These are phyloP conservation scores for Solanum chacoense DNA, from an alignment of 305 asterid species.

Conservation along the genomic window DNA sequence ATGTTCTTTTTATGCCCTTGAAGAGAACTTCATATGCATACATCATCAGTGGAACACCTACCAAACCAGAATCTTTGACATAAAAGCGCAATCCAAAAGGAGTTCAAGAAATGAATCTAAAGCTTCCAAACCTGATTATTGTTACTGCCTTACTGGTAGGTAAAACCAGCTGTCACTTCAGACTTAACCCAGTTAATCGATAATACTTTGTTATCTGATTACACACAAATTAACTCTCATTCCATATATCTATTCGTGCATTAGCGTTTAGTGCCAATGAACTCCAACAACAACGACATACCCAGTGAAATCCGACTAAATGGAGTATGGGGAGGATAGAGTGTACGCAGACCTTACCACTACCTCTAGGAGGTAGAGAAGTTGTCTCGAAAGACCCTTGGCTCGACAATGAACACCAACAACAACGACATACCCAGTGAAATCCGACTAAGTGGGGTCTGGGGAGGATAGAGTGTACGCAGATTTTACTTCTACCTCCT, in stretches of 20 bases:
- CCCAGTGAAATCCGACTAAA: neutral
- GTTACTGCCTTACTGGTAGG: neutral
- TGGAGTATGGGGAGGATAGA: neutral
- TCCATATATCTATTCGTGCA: neutral
- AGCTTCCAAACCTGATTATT: neutral
- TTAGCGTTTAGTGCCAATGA: neutral
- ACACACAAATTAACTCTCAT: neutral
- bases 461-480: neutral
- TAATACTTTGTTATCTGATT: neutral
- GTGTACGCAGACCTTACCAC: neutral
- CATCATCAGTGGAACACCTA: neutral
- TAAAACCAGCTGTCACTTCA: neutral
- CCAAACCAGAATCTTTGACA: neutral
- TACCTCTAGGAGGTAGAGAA: neutral
- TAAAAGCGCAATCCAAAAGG: neutral
- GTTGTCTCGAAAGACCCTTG: neutral
- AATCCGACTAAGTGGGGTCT: neutral
- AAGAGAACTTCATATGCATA: neutral
- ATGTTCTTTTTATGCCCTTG: neutral
- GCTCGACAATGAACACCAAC: neutral
- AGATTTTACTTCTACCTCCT: neutral
- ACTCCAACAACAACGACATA: neutral
- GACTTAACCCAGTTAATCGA: neutral
- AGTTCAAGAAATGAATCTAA: neutral
- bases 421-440: neutral